Conservation (phyloP, 1,284 basidiomycete species). For the Exobasidium rhododendri region DNA sequence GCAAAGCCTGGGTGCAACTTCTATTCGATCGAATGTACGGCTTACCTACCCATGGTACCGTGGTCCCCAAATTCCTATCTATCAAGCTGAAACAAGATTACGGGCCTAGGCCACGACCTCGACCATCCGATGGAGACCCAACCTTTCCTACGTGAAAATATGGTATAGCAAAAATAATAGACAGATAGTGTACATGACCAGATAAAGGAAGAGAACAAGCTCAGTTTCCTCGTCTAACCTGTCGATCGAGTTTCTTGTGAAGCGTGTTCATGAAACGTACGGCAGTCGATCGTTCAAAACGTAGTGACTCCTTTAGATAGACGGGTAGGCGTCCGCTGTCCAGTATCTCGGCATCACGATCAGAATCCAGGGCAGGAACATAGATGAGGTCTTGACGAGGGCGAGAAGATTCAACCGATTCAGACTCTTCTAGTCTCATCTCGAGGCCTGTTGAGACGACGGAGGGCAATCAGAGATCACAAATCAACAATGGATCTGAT, state of each 20-base stretch:
- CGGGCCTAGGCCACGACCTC: neutral
- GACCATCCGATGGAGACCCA: neutral
- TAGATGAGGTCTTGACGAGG: slow-evolving; percentile 45
- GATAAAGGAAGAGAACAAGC: neutral
- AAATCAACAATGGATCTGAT: neutral
- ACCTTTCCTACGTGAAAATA: neutral
- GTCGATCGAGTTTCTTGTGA: slow-evolving; percentile 22
- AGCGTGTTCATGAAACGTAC: slow-evolving; percentile 26
- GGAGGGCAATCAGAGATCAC: neutral
- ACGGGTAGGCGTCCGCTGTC: slow-evolving; percentile 18
- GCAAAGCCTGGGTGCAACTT: slow-evolving; percentile 28
- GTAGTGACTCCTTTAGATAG: slow-evolving; percentile 26
- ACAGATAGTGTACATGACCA: neutral
- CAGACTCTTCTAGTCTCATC: slow-evolving; percentile 43
- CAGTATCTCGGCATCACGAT: slow-evolving; percentile 33
- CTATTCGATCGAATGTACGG: slow-evolving; percentile 40
- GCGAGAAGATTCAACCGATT: slow-evolving; percentile 2
- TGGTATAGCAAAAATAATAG: neutral
- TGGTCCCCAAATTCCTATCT: slow-evolving; percentile 23
- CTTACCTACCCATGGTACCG: slow-evolving; percentile 19
- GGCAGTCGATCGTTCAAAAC: slow-evolving; percentile 27
- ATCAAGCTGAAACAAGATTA: slow-evolving; percentile 22
- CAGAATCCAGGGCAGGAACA: slow-evolving; percentile 44
- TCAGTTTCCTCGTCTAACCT: neutral
- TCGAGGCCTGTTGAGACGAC: slow-evolving; percentile 31